Conservation (phyloP, 805 yeast genomes). For the Kodamaea jinghongensis region DNA sequence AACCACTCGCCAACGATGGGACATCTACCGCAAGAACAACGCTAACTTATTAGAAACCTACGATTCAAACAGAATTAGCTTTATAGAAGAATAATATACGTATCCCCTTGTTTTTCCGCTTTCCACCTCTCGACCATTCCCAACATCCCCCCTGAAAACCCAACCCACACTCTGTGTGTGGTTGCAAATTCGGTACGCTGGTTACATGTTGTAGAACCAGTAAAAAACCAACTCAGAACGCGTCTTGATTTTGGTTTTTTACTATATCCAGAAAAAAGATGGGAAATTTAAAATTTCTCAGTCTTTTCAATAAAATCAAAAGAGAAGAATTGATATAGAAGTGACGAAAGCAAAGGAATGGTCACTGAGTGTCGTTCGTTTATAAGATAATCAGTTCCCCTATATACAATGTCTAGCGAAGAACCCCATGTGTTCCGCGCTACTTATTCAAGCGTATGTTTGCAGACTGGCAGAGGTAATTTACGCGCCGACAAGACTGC, state of each 20-base stretch:
- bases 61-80: slow-evolving; percentile 1
- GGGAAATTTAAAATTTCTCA: slow-evolving; percentile 3
- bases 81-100: neutral
- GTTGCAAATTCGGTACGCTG: neutral
- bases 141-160: neutral
- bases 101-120: neutral
- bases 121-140: neutral
- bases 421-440: slow-evolving; percentile 44
- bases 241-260: slow-evolving; percentile 2
- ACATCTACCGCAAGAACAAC: slow-evolving; percentile 31
- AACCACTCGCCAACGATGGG: slow-evolving; percentile 43
- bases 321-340: neutral
- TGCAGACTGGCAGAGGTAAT: neutral
- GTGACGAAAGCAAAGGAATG: slow-evolving; percentile 4
- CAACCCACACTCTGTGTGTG: neutral
- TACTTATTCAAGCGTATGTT: slow-evolving; percentile 45
- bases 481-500: too few species aligned
- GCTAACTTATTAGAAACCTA: slow-evolving; percentile 3
- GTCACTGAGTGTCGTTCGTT: slow-evolving; percentile 2
- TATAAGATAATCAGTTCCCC: neutral
- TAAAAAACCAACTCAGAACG: neutral
- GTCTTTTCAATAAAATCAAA: slow-evolving; percentile 1
- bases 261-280: slow-evolving; percentile 1
- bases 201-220: neutral
- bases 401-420: slow-evolving; percentile 23